A percentile compares a stretch with the other conserved stretches of the same genome.
Conservation (phyloP, 208 protist genomes). For the Acanthamoeba lenticulata region DNA sequence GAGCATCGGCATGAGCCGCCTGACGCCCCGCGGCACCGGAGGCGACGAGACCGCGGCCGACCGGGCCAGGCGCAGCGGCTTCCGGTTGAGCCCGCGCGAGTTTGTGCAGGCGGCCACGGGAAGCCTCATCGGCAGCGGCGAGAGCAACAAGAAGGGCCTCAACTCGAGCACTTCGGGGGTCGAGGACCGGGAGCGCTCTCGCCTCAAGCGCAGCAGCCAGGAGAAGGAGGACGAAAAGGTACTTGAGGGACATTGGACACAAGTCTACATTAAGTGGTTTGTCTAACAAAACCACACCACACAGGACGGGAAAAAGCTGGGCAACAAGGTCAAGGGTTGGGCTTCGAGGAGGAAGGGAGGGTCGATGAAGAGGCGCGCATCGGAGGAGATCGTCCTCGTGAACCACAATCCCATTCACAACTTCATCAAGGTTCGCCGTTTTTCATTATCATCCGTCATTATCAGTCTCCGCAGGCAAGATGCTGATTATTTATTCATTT, state of each 20-base stretch:
- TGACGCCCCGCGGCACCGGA: neutral
- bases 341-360: neutral
- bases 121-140: neutral
- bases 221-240: constrained; percentile 26
- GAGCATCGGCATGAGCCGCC: neutral
- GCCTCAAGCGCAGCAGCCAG: neutral
- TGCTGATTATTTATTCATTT: no score
- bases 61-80: neutral
- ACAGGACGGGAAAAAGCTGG: neutral
- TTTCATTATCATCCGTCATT: no score
- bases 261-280: no score
- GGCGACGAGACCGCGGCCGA: neutral
- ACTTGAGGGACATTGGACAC: no score
- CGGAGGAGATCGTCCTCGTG: neutral
- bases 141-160: neutral
- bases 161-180: neutral
- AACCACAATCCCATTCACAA: constrained; percentile 28
- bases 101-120: neutral
- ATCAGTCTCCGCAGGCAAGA: no score
- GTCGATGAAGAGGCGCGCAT: neutral
- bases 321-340: constrained; percentile 10
- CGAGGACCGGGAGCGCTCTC: neutral
- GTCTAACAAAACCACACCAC: no score
- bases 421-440: constrained; percentile 14
- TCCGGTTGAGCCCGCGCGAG: neutral